Evolutionary conservation across 2,329 filamentous ascomycete species (phyloP).

Genomic region (Penicillium sp.): DNA sequence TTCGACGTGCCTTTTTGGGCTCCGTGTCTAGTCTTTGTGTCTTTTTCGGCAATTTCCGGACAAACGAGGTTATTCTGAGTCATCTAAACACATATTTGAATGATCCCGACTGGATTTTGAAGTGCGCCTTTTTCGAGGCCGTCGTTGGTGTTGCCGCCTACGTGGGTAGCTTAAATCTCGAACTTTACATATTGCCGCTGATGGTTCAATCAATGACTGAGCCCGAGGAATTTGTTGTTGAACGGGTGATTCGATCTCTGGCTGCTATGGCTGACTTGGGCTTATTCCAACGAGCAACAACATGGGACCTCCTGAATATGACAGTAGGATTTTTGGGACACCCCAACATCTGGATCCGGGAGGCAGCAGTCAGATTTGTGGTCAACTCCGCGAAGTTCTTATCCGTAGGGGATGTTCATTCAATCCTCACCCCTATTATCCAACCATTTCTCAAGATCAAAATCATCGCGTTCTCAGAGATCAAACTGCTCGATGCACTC

Average conservation of each 20-base stretch:
- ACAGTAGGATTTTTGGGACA: slow-evolving; percentile 85
- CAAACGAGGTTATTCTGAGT: slow-evolving; percentile 93
- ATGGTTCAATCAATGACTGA: slow-evolving; percentile 96
- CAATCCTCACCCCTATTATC: slow-evolving; percentile 77
- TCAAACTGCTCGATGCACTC: slow-evolving; percentile 73
- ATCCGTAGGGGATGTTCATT: slow-evolving; percentile 76
- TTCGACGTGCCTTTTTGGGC: slow-evolving; percentile 84
- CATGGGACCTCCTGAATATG: slow-evolving; percentile 84
- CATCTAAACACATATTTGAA: slow-evolving; percentile 97
- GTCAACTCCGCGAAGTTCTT: slow-evolving; percentile 73
- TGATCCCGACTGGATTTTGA: slow-evolving; percentile 92
- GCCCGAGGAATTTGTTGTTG: slow-evolving; percentile 88
- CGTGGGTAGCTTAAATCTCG: slow-evolving; percentile 81
- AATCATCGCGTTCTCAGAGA: slow-evolving; percentile 67
- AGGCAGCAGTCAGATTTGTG: slow-evolving; percentile 82
- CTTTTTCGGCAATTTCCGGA: slow-evolving; percentile 88
- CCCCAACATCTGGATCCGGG: slow-evolving; percentile 91
- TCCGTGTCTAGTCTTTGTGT: slow-evolving; percentile 91
- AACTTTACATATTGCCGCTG: slow-evolving; percentile 91
- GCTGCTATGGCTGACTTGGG: slow-evolving; percentile 86
- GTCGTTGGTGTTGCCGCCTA: slow-evolving; percentile 91
- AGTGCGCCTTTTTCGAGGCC: slow-evolving; percentile 94
- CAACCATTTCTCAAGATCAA: slow-evolving; percentile 76
- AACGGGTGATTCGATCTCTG: slow-evolving; percentile 82
- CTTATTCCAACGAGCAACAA: slow-evolving; percentile 77